Percentiles rank a stretch among this genome's conserved stretches.
Conservation (phyloP, 768 basidiomycete species). For the Xerocomus brunneocitrinus region DNA sequence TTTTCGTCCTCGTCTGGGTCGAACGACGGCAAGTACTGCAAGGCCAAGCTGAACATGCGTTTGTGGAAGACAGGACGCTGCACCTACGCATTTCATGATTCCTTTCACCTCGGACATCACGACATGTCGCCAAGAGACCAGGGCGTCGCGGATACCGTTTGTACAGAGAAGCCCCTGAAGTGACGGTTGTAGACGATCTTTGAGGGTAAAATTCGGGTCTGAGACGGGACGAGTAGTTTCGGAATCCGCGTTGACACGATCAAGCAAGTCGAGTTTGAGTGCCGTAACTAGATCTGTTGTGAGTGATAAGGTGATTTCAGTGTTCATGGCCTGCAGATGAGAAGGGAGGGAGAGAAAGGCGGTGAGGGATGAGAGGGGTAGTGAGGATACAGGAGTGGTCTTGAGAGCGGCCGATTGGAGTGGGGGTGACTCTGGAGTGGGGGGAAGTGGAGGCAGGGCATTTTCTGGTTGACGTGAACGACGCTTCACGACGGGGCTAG, state of each 20-base stretch:
- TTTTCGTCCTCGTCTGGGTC: constrained; percentile 51
- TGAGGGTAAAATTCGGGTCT: constrained; percentile 42
- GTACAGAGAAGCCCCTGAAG: constrained; percentile 75
- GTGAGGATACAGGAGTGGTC: constrained; percentile 30
- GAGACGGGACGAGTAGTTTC: constrained; percentile 9
- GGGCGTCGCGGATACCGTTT: constrained; percentile 62
- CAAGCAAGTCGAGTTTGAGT: constrained; percentile 60
- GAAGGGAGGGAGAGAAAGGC: constrained; percentile 74
- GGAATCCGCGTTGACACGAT: constrained; percentile 39
- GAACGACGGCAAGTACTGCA: constrained; percentile 57
- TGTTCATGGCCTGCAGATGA: constrained; percentile 65
- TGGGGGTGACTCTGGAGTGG: constrained; percentile 33
- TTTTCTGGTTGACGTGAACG: constrained; percentile 14
- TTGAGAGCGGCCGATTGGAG: constrained; percentile 14
- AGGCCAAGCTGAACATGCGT: neutral
- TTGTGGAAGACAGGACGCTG: neutral
- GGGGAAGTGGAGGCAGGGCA: constrained; percentile 29
- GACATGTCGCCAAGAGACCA: constrained; percentile 65
- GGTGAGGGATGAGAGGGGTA: constrained; percentile 63
- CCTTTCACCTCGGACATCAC: constrained; percentile 57
- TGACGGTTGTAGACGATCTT: constrained; percentile 65
- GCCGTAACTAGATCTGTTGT: constrained; percentile 74
- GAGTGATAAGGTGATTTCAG: constrained; percentile 72
- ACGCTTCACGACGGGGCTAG: neutral
- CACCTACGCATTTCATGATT: constrained; percentile 56